phyloP scores from a whole-genome alignment of 2,329 filamentous ascomycete genomes.

The Colletotrichum orchidophilum region DNA sequence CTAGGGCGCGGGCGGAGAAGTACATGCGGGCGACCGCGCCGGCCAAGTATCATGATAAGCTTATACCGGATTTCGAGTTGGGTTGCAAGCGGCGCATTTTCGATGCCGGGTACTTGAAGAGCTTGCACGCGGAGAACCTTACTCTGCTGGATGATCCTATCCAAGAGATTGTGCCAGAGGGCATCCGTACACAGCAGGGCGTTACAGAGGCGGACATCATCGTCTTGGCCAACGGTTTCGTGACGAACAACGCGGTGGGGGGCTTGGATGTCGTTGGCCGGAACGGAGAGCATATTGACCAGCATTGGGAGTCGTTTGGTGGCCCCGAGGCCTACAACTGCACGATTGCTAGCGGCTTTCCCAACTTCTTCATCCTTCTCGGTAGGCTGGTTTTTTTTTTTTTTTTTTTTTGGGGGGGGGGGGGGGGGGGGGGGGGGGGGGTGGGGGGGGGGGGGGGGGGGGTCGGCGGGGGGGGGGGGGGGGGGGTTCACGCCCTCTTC shows the following conservation, averaged over 20 bases:
- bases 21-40: constrained; percentile 58
- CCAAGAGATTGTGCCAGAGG: constrained; percentile 54
- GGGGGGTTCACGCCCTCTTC: too few relatives aligned
- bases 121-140: constrained; percentile 59
- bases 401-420: too few relatives aligned
- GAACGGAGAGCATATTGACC: constrained; percentile 57
- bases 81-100: constrained; percentile 73
- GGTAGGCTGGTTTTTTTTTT: too few relatives aligned
- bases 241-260: constrained; percentile 62
- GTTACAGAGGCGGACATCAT: constrained; percentile 66
- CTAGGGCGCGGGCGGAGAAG: constrained; percentile 50
- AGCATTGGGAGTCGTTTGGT: constrained; percentile 67
- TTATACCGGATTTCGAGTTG: constrained; percentile 70
- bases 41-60: constrained; percentile 66
- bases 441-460: too few relatives aligned
- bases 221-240: constrained; percentile 69
- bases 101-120: constrained; percentile 63
- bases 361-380: constrained; percentile 72
- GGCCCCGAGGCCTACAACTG: constrained; percentile 70
- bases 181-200: constrained; percentile 48
- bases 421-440: too few relatives aligned
- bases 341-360: constrained; percentile 66
- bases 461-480: too few relatives aligned
- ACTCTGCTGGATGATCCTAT: constrained; percentile 58
- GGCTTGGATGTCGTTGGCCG: constrained; percentile 63